Percentiles rank a stretch among this genome's conserved stretches.
phyloP scores from a whole-genome alignment of 208 protist species.

The Acanthamoeba castellanii region DNA sequence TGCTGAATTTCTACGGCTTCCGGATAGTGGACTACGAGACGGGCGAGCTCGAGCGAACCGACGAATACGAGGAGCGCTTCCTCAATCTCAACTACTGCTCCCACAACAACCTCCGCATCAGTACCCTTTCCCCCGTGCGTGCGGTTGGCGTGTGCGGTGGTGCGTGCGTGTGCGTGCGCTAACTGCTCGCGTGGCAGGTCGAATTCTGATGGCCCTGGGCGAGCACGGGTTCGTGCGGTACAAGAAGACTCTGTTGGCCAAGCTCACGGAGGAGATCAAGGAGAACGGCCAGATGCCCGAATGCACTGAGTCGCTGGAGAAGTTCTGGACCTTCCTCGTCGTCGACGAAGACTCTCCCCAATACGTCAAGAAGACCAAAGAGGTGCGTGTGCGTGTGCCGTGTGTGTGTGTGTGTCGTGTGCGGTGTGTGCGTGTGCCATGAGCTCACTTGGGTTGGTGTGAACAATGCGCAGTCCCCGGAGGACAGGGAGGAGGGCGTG shows the following conservation, averaged over 20 bases:
- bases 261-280: slow-evolving; percentile 30
- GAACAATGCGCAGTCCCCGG: neutral
- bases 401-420: neutral
- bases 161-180: neutral
- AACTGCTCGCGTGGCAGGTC: neutral
- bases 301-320: slow-evolving; percentile 30
- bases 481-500: slow-evolving; percentile 11
- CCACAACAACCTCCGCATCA: slow-evolving; percentile 72
- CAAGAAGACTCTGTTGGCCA: neutral
- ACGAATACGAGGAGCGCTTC: slow-evolving; percentile 49
- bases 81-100: slow-evolving; percentile 69
- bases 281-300: slow-evolving; percentile 37
- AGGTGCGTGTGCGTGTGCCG: neutral
- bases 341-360: slow-evolving; percentile 44
- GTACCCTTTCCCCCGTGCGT: neutral
- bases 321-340: slow-evolving; percentile 63
- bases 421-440: neutral
- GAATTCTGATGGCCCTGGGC: slow-evolving; percentile 38
- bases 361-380: slow-evolving; percentile 62
- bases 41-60: slow-evolving; percentile 19
- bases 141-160: neutral
- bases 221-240: slow-evolving; percentile 48
- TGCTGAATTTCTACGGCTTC: slow-evolving; percentile 67
- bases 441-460: neutral
- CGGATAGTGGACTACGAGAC: slow-evolving; percentile 14